A percentile compares a stretch with the other conserved stretches of the same genome.
Conservation (phyloP, 2,329 filamentous ascomycete genomes). For the Fusarium bactridioides region DNA sequence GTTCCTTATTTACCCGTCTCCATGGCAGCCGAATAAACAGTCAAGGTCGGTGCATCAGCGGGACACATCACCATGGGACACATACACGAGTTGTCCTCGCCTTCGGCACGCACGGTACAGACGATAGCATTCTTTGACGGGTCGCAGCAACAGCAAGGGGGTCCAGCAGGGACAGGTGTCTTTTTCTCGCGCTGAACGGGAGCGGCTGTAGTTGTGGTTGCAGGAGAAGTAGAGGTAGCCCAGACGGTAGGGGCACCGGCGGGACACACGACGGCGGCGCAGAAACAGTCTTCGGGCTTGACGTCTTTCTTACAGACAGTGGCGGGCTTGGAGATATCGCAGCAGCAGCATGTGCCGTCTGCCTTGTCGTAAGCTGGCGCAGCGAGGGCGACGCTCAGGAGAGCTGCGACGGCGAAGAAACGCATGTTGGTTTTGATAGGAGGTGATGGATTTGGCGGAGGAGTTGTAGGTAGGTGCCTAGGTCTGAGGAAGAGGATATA, state of each 20-base stretch:
- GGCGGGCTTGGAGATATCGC: constrained; percentile 36
- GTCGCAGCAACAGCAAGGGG: constrained; percentile 39
- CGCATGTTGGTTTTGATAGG: constrained; percentile 29
- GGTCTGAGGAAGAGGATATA: neutral
- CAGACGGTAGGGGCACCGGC: constrained; percentile 26
- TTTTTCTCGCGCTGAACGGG: constrained; percentile 8
- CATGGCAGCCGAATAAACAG: neutral
- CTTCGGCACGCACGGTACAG: constrained; percentile 25
- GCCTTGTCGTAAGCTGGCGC: constrained; percentile 25
- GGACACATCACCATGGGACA: constrained; percentile 35
- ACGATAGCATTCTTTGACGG: constrained; percentile 21
- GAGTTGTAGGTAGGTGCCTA: neutral
- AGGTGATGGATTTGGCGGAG: neutral
- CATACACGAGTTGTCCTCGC: constrained; percentile 28
- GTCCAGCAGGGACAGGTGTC: neutral
- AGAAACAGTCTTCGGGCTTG: constrained; percentile 39
- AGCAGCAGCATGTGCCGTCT: constrained; percentile 46
- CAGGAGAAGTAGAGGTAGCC: neutral
- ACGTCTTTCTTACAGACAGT: constrained; percentile 39
- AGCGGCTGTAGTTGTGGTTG: neutral
- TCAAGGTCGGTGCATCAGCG: constrained; percentile 29
- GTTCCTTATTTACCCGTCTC: constrained; percentile 11
- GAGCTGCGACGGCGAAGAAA: constrained; percentile 31
- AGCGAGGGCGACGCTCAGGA: constrained; percentile 36
- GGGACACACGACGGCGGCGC: constrained; percentile 37